Conservation (phyloP, 306 rosid species). For the Cyamopsis tetragonoloba region DNA sequence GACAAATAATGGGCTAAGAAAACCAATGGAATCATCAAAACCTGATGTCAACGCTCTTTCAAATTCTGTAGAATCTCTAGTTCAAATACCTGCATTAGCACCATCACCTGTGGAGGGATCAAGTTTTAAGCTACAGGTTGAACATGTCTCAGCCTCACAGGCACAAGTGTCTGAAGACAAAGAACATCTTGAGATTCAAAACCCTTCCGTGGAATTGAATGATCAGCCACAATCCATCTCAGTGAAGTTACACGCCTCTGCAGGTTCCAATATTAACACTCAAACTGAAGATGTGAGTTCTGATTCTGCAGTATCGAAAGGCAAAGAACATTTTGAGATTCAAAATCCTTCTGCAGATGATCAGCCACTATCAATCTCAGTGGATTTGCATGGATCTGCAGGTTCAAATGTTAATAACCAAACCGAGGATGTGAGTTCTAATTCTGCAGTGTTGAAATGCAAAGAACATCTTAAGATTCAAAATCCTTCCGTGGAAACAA, state of each 20-base stretch:
- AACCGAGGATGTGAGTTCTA: background rate
- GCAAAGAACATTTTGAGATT: background rate
- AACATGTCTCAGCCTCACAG: background rate
- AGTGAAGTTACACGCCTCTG: background rate
- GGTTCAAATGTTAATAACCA: background rate
- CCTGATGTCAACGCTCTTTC: background rate
- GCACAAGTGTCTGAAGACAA: background rate
- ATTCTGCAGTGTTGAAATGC: background rate
- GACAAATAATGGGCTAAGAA: slow-evolving; percentile 3
- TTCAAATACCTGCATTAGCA: background rate
- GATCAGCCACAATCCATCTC: background rate
- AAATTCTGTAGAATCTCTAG: background rate
- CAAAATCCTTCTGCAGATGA: background rate
- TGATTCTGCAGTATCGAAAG: background rate
- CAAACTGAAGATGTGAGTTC: background rate
- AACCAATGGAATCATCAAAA: slow-evolving; percentile 2
- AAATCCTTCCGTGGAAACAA: background rate
- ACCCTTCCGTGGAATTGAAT: background rate
- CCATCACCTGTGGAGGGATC: background rate
- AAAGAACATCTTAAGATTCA: background rate
- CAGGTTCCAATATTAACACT: background rate
- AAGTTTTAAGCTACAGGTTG: background rate
- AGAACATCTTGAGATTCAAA: background rate
- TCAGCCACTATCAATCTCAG: background rate
- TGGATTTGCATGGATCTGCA: background rate